Evolutionary conservation across 371 early-diverging fungal genomes (phyloP), one percentile per base, ranked within the genome.

Genomic region (Mortierella sp.): DNA sequence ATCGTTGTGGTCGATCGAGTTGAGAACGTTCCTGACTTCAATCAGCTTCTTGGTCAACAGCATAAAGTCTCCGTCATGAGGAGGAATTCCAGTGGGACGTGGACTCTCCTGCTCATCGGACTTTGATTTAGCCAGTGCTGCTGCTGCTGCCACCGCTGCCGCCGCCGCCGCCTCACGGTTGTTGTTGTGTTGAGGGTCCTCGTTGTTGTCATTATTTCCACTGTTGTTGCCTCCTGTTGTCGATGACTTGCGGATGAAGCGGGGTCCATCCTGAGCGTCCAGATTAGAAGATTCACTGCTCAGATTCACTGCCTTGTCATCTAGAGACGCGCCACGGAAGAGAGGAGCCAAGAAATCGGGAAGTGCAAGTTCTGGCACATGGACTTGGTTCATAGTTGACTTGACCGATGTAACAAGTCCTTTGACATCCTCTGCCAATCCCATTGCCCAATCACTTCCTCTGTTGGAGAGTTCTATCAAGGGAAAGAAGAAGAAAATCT

Each of bases 1-100:
- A 79, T 93, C 93, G 58, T 93, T 92, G 78, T 94, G 92, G 54
- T 94, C 91, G 77, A 98, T 95, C 1, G 96, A 93, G 83, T 97
- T 96, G 50, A 99, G 91, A 42, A 98, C 94, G 80, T 96, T 97
- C 72, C 98, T 95, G 47, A 99, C 95, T 81, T 99, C 98, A 60
- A 99, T 97, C 77, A 99, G 89, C 86, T 96, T 97, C 80, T 95
- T 96, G 6, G 98, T 99, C 80, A 99, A 86, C 82, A 95, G 90
- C 95, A 98, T 96, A 74, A 99, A 93, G 80, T 94, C 94, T 42
- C 92, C 92, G 74, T 93, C 94, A 11, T 93, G 92, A 34, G 85
- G 81, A 52, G 89, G 88, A n/a, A 81, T 85, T 21, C 81, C 83
- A 13, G 83, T 76, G 4, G 85, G 81, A 16, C 80, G 79, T 24